Base-by-base conservation (phyloP, 495 filamentous ascomycete genomes). In the Venustampulla echinocandica region DNA sequence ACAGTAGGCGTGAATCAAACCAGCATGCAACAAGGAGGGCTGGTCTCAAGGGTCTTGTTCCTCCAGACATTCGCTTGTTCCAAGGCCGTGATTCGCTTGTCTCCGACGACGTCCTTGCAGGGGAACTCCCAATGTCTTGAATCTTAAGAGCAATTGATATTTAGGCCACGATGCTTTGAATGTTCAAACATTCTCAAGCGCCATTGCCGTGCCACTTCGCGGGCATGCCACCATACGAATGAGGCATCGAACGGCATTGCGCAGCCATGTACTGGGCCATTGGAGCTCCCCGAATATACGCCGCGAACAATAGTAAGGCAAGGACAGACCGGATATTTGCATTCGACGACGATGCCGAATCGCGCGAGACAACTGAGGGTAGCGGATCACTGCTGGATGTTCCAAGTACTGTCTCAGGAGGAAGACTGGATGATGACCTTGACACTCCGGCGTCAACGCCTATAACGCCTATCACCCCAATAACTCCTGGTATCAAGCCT, bases 201-300 rank as follows among this genome's bases (percentile, higher is more conserved):
- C 10, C 25, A 46, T 35, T 42, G 22, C 23, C 42, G 42, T 51
- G 52, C 52, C 56, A 50, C 10, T 41, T 49, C 34, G 43, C 30
- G 49, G 56, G 49, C 52, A 55, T 59, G 52, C 50, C 44, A 49
- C 44, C 46, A 38, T 25, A 41, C 54, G 50, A 57, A 58, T 61
- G 54, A 58, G 47, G 52, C 19, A 42, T 49, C 49, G 35, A 38
- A 43, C 35, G 46, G 47, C 24, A 48, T 42, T 53, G 54, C 36
- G 33, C 56, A 77, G 75, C 75, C 74, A 96, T 96, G 90, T 96
- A 96, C 75, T 96, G 90, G 90, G 90, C 90, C 57, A 74, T 92
- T 68, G 88, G 87, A 64, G 85, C 88, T 51, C 89, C 90, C 49
- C 75, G 81, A 65, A 83, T 94, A 59, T 93, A 90, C 75, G 84